Base-by-base conservation (phyloP, 306 rosid species). In the Medicago truncatula region DNA sequence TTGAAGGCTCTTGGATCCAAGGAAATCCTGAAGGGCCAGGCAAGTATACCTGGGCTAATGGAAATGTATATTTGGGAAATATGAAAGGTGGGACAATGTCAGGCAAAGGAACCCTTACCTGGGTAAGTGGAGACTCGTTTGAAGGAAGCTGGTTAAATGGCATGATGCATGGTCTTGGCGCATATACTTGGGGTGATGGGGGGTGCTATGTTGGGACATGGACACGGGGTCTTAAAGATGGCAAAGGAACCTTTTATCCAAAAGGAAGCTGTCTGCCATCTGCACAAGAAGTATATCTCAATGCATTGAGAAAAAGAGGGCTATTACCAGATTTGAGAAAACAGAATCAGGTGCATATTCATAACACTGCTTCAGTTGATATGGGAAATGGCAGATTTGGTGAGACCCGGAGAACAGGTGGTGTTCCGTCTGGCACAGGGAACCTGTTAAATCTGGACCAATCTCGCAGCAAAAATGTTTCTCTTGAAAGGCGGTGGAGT, bases 1-100 rank as follows among this genome's bases (percentile, higher is more conserved):
- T 90, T 84, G 99, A 95, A 82, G 99, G 99, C 47, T 89, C 99
- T 78, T 95, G 99, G 99, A 90, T 95, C 61, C 99, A 88, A 87
- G 99, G 96, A 49, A 77, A 89, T 60, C 93, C 96, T 0, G 99
- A 95, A 81, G 99, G 99, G 23, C 97, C 97, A 13, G 97, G 97
- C 58, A 95, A 95, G 88, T 95, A 95, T 83, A 83, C 89, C 4
- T 95, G 99, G 99, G 88, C 73, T 16, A 89, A 86, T 79, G 97
- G 99, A 58, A 92, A 92, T 90, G 90, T 92, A 64, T 95, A 90
- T 84, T 44, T 90, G 49, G 99, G 99, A 76, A 92, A 92, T 67
- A 92, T 95, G 99, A 95, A 92, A 85, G 97, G 89, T 67, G 98
- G 98, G 78, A 86, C 57, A 70, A 95, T 95, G 99, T 92, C 96